Evolutionary conservation across 2,329 filamentous ascomycete genomes (phyloP).

Genomic region (Pseudopyrenochaeta lycopersici): DNA sequence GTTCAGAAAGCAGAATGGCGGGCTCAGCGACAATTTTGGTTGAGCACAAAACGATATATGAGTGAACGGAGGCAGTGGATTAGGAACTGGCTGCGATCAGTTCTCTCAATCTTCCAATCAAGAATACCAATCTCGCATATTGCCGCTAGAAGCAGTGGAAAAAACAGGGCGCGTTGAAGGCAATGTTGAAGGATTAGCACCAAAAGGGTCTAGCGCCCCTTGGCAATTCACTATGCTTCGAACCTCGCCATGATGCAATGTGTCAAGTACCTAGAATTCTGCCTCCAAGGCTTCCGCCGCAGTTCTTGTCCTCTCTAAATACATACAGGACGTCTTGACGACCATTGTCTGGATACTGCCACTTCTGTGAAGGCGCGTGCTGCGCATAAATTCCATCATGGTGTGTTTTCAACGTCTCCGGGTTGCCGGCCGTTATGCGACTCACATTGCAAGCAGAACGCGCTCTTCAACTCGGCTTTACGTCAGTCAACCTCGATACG

Average conservation of each 20-base stretch:
- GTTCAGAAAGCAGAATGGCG: too few relatives aligned
- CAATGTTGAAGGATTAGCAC: neutral
- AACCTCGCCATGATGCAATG: slow-evolving; percentile 40
- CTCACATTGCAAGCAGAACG: slow-evolving; percentile 65
- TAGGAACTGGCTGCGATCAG: too few relatives aligned
- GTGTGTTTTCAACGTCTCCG: slow-evolving; percentile 18
- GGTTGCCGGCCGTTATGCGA: neutral
- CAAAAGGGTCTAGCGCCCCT: slow-evolving; percentile 8
- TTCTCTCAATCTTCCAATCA: too few relatives aligned
- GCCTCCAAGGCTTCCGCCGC: slow-evolving; percentile 24
- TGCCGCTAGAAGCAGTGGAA: too few relatives aligned
- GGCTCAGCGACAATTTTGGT: too few relatives aligned
- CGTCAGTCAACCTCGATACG: slow-evolving; percentile 85
- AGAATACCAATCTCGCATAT: too few relatives aligned
- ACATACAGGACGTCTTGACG: neutral
- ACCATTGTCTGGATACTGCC: neutral
- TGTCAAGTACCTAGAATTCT: slow-evolving; percentile 35
- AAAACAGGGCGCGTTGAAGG: neutral
- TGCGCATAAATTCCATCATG: slow-evolving; percentile 16
- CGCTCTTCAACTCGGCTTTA: slow-evolving; percentile 84
- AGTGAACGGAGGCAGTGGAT: too few relatives aligned
- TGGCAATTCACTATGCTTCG: slow-evolving; percentile 21
- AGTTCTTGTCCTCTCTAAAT: neutral
- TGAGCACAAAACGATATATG: too few relatives aligned
- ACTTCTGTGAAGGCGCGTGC: neutral